Percentiles rank a stretch among this genome's conserved stretches.
Conservation (phyloP, 495 filamentous ascomycete genomes). For the Daldinia bambusicola region DNA sequence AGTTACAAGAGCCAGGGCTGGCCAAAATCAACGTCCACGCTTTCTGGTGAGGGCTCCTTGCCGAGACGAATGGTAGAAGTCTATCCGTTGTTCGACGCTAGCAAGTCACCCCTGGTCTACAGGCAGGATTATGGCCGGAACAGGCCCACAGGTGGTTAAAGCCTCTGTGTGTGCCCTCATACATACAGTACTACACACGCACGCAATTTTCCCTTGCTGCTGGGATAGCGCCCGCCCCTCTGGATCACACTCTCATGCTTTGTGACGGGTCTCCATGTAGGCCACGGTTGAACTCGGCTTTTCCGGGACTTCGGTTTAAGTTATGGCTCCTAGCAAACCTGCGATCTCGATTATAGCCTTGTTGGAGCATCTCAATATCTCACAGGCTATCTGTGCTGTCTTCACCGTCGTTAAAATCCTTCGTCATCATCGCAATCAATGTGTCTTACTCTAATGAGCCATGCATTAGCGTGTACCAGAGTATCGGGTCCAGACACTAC, state of each 20-base stretch:
- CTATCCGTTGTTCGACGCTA: constrained; percentile 45
- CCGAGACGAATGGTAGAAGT: constrained; percentile 34
- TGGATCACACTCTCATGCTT: constrained; percentile 41
- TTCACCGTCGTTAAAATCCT: constrained; percentile 18
- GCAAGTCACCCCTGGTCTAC: constrained; percentile 38
- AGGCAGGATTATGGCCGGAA: constrained; percentile 42
- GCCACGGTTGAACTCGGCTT: constrained; percentile 38
- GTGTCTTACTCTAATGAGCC: constrained; percentile 50
- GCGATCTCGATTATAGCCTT: constrained; percentile 32
- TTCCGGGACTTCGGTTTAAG: constrained; percentile 36
- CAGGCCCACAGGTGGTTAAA: constrained; percentile 44
- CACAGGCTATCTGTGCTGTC: constrained; percentile 20
- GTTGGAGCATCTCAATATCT: constrained; percentile 41
- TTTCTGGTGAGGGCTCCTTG: constrained; percentile 40
- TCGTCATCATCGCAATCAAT: constrained; percentile 33
- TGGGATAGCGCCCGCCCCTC: constrained; percentile 42
- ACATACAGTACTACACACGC: constrained; percentile 42
- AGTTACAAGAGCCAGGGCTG: constrained; percentile 2
- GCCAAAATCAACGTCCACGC: constrained; percentile 33
- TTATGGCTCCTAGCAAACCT: constrained; percentile 20
- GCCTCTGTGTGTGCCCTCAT: constrained; percentile 35
- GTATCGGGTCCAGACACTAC: constrained; percentile 51
- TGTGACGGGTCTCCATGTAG: constrained; percentile 32
- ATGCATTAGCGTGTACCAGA: constrained; percentile 55
- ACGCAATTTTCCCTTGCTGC: constrained; percentile 50